These are phyloP conservation scores for Yarrowia osloensis DNA, from an alignment of 805 yeast species.

Conservation along the genomic window DNA sequence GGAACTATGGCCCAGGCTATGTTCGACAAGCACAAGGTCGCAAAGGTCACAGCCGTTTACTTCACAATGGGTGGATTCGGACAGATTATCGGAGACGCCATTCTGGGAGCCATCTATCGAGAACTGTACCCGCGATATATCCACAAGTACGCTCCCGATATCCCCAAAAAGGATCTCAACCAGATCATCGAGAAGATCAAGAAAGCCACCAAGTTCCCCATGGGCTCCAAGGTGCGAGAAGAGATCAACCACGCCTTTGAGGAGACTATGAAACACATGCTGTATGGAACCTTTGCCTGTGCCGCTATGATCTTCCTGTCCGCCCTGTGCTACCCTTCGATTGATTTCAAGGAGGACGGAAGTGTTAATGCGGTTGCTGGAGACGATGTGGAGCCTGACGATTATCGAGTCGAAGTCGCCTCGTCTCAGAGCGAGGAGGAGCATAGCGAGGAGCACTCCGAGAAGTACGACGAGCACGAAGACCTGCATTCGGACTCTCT, in stretches of 20 bases:
- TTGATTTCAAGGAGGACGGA: background rate
- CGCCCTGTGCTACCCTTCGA: background rate
- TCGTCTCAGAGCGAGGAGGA: background rate
- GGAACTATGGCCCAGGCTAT: slow-evolving; percentile 13
- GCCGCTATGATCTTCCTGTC: background rate
- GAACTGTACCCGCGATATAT: background rate
- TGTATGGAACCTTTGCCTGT: slow-evolving; percentile 6
- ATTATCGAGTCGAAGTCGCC: background rate
- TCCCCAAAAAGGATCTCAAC: background rate
- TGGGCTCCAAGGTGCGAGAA: background rate
- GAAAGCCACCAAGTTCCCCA: slow-evolving; percentile 17
- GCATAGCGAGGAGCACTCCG: background rate
- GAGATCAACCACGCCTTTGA: slow-evolving; percentile 12
- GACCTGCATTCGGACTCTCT: background rate
- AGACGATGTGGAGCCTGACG: slow-evolving; percentile 3
- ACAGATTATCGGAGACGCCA: slow-evolving; percentile 3
- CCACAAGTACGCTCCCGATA: slow-evolving; percentile 10
- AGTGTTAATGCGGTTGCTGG: background rate
- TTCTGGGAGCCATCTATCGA: slow-evolving; percentile 1
- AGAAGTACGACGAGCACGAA: background rate
- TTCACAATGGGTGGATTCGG: slow-evolving; percentile 9
- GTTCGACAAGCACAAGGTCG: slow-evolving; percentile 21
- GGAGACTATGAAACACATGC: slow-evolving; percentile 18
- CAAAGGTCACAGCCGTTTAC: slow-evolving; percentile 4
- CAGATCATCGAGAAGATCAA: slow-evolving; percentile 8